Evolutionary conservation across 2,329 filamentous ascomycete genomes (phyloP).

Genomic region (Trichoderma cornu-damae): DNA sequence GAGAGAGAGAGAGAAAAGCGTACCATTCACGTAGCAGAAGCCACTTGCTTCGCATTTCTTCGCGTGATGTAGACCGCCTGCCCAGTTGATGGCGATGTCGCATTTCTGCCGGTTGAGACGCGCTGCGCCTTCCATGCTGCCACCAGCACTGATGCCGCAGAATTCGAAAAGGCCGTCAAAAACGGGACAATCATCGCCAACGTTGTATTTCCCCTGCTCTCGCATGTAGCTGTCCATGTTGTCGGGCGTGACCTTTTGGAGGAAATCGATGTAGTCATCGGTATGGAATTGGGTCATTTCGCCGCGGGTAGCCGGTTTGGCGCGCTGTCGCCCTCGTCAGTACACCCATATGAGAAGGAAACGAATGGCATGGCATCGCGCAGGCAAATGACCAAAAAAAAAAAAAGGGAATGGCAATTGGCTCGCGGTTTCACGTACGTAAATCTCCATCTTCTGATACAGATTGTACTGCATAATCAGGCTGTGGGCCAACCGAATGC

Average conservation of each 20-base stretch:
- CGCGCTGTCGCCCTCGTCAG: conserved; percentile 49
- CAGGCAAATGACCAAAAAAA: background rate
- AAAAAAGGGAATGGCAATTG: background rate
- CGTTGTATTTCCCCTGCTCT: conserved; percentile 90
- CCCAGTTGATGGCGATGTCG: conserved; percentile 98
- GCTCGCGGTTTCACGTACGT: conserved; percentile 48
- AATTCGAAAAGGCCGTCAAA: conserved; percentile 98
- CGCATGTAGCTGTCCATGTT: conserved; percentile 94
- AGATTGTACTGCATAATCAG: conserved; percentile 94
- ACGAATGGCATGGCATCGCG: background rate
- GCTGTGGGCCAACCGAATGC: conserved; percentile 89
- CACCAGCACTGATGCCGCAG: conserved; percentile 89
- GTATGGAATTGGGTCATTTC: conserved; percentile 95
- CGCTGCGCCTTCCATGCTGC: conserved; percentile 87
- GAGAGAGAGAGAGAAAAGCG: conserved; percentile 23
- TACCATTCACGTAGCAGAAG: conserved; percentile 97
- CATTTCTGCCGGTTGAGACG: conserved; percentile 86
- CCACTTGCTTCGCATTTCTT: conserved; percentile 95
- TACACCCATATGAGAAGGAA: too few species aligned
- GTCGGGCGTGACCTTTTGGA: conserved; percentile 92
- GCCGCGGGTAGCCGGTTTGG: conserved; percentile 79
- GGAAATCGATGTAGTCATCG: conserved; percentile 90
- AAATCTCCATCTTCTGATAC: conserved; percentile 95
- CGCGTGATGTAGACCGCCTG: conserved; percentile 91
- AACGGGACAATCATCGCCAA: conserved; percentile 93